A percentile compares a stretch with the other conserved stretches of the same genome.
These are phyloP conservation scores for Pyrenochaeta sp. DNA, from an alignment of 2,329 filamentous ascomycete genomes.

Conservation along the genomic window DNA sequence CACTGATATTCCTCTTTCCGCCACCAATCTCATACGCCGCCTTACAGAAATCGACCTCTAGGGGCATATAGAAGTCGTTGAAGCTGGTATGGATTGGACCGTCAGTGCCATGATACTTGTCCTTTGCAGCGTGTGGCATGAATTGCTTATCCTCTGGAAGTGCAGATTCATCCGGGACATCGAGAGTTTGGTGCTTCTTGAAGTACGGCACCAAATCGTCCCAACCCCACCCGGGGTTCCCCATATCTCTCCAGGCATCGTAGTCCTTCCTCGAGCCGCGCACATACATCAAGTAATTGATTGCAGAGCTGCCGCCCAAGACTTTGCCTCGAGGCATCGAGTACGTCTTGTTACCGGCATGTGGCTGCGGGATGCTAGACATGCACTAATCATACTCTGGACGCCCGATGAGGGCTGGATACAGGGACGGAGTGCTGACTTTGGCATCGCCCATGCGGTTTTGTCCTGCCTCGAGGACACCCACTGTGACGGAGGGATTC, in stretches of 20 bases:
- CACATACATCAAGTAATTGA: background rate
- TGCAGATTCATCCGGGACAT: background rate
- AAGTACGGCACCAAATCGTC: conserved; percentile 53
- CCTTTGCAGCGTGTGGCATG: background rate
- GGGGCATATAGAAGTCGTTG: background rate
- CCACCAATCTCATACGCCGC: background rate
- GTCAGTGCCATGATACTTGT: background rate
- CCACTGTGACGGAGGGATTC: background rate
- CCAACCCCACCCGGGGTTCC: conserved; percentile 67
- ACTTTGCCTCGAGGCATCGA: background rate
- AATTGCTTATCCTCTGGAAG: background rate
- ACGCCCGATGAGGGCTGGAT: background rate
- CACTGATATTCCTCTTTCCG: background rate
- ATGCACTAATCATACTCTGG: conserved; percentile 1
- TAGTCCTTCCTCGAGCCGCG: conserved; percentile 24
- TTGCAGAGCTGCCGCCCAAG: background rate
- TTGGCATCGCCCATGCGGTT: background rate
- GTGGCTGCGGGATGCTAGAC: background rate
- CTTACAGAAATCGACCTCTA: background rate
- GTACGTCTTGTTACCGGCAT: background rate
- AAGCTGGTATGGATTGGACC: background rate
- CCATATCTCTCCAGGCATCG: conserved; percentile 64
- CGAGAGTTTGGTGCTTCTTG: conserved; percentile 19
- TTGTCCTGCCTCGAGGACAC: background rate
- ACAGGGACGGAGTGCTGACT: background rate